Evolutionary conservation across 306 rosid genomes (phyloP).

Genomic region (Malus asiatica): DNA sequence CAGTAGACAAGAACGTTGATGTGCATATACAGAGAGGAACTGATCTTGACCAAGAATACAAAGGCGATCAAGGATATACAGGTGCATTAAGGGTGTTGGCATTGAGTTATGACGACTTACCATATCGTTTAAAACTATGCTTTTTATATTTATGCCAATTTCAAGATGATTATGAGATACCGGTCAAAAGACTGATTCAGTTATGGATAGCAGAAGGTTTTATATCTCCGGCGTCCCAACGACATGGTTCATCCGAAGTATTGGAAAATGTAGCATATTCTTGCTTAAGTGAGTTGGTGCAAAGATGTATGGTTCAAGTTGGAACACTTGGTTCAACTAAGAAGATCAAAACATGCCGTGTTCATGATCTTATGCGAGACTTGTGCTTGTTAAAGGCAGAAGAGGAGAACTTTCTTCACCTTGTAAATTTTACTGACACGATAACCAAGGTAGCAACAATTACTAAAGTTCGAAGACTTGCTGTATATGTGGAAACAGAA

Average conservation of each 20-base stretch:
- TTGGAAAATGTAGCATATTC: neutral
- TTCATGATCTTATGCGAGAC: constrained; percentile 2
- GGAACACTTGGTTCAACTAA: neutral
- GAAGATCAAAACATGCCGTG: neutral
- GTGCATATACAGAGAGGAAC: neutral
- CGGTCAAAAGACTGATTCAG: neutral
- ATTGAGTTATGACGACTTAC: constrained; percentile 3
- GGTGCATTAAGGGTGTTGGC: constrained; percentile 4
- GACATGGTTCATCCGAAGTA: no score
- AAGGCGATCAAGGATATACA: neutral
- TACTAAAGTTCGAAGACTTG: neutral
- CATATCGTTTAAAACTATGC: neutral
- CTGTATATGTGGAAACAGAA: neutral
- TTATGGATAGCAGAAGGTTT: constrained; percentile 15
- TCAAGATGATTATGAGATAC: constrained; percentile 5
- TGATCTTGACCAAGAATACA: neutral
- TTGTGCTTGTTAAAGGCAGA: neutral
- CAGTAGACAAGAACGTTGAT: neutral
- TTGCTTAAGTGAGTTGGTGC: constrained; percentile 1
- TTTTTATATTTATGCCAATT: neutral
- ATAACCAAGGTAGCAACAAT: neutral
- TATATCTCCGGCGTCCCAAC: neutral
- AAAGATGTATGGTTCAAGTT: neutral
- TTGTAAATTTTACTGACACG: neutral
- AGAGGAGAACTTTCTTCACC: neutral